Conservation (phyloP, 331 rosid species). For the Cydonia oblonga region DNA sequence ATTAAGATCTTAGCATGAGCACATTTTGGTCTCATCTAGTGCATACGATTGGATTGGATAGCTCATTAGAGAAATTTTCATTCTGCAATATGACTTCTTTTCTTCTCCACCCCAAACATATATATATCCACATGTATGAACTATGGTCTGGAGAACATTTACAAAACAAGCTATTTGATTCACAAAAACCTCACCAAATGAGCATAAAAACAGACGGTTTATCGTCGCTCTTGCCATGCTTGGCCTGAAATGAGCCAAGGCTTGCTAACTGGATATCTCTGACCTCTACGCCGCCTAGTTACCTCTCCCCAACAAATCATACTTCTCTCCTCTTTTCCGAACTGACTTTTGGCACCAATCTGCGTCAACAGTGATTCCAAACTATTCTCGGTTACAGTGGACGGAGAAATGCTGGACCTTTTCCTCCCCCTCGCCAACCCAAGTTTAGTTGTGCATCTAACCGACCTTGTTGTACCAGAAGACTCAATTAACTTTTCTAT, state of each 20-base stretch:
- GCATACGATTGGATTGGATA: too few relatives aligned
- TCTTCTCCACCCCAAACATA: slow-evolving; percentile 15
- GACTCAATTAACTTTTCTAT: slow-evolving; percentile 65
- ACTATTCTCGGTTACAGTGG: slow-evolving; percentile 13
- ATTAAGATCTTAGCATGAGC: not conserved
- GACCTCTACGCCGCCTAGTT: slow-evolving; percentile 51
- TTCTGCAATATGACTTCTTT: slow-evolving; percentile 1
- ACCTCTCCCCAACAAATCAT: slow-evolving; percentile 58
- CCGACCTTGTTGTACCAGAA: slow-evolving; percentile 24
- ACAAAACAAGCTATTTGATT: slow-evolving; percentile 23
- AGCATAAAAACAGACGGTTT: slow-evolving; percentile 4
- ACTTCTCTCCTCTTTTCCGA: slow-evolving; percentile 32
- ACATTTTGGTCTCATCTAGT: not conserved
- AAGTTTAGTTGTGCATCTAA: slow-evolving; percentile 31
- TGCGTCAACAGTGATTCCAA: slow-evolving; percentile 21
- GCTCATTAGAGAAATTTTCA: not conserved
- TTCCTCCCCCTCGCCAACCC: slow-evolving; percentile 29
- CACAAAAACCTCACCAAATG: slow-evolving; percentile 17
- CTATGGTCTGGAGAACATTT: slow-evolving; percentile 20
- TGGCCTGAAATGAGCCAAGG: slow-evolving; percentile 24
- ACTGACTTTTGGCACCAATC: slow-evolving; percentile 16
- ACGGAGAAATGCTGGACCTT: slow-evolving; percentile 32
- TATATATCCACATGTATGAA: not conserved
- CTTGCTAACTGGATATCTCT: slow-evolving; percentile 43
- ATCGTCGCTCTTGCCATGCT: slow-evolving; percentile 22